Percentiles rank a stretch among this genome's conserved stretches.
These are phyloP conservation scores for Phytophthora fragariaefolia DNA, from an alignment of 352 stramenopile species.

Conservation along the genomic window DNA sequence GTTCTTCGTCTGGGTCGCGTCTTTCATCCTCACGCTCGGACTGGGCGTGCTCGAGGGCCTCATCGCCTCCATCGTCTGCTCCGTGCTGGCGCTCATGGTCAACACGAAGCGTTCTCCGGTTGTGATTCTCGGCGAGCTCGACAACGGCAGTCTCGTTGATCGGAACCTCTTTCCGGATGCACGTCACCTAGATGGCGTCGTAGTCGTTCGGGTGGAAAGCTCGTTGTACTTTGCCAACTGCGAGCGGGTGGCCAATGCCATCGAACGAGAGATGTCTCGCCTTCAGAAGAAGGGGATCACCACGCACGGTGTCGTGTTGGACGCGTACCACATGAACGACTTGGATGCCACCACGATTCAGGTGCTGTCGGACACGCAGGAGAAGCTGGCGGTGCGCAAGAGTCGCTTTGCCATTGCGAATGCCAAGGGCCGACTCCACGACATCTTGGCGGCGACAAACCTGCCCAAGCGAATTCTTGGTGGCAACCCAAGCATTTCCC, in stretches of 20 bases:
- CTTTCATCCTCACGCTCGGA: conserved; percentile 58
- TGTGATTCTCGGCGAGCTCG: conserved; percentile 45
- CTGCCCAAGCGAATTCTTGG: conserved; percentile 45
- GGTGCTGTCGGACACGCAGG: conserved; percentile 59
- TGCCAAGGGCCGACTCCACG: conserved; percentile 44
- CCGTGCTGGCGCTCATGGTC: conserved; percentile 60
- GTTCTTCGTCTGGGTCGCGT: conserved; percentile 58
- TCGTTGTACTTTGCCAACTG: conserved; percentile 72
- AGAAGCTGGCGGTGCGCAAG: conserved; percentile 54
- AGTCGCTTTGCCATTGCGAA: conserved; percentile 52
- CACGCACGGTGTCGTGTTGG: conserved; percentile 49
- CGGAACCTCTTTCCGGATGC: conserved; percentile 32
- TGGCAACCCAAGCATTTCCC: conserved; percentile 21
- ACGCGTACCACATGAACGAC: conserved; percentile 58
- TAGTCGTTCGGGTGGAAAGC: conserved; percentile 56
- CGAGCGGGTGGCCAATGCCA: conserved; percentile 44
- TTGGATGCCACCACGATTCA: conserved; percentile 70
- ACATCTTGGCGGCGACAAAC: conserved; percentile 51
- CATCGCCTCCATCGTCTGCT: conserved; percentile 60
- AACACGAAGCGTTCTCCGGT: conserved; percentile 56
- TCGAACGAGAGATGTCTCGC: conserved; percentile 50
- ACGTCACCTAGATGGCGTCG: conserved; percentile 31
- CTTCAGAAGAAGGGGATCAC: conserved; percentile 29
- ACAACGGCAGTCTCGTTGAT: conserved; percentile 49
- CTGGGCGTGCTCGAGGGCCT: conserved; percentile 59